Base-by-base conservation (phyloP, 768 basidiomycete species). In the Tulasnella sp. region DNA sequence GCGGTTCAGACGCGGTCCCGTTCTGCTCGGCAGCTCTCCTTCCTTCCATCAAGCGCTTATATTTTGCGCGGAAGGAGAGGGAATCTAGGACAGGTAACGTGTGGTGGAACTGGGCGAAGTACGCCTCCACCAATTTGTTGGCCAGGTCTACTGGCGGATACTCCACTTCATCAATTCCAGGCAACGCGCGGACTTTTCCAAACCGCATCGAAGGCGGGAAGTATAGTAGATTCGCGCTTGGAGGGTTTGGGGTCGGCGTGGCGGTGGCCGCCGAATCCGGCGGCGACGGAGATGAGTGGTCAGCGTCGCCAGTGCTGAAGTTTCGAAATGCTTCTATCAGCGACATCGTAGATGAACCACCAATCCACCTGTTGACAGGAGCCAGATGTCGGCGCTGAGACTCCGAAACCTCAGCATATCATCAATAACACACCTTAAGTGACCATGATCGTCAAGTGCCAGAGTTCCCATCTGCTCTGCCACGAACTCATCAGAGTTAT, bases 281-380 rank as follows among this genome's bases (percentile, higher is more conserved):
- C 17, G 59, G 59, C 5, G 59, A 53, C 1, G 59, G 59, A 10
- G 59, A 34, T 17, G 29, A 4, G n/a, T 60, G 44, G 30, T 41
- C 26, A 34, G 54, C 62, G 19, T 48, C 52, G 86, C 88, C 63
- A 85, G 72, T 47, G 85, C 58, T 43, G 15, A 66, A 81, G 63
- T 59, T 65, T 29, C 80, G 82, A 75, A 92, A 91, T 3, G 88
- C 89, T 68, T 91, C 88, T 50, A 92, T 89, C 65, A 92, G 78
- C 4, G 89, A 88, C 89, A 92, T 90, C 21, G 88, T 88, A 15
- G 88, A 91, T 3, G 90, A 91, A 54, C 88, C 86, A 43, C 89
- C 89, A 65, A 92, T 91, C 89, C 89, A 92, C 61, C 64, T 64
- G 43, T n/a, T 34, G 17, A 21, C 21, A 60, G 29, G n/a, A 43